phyloP scores from a whole-genome alignment of 2,329 filamentous ascomycete genomes.

The Dactylonectria macrodidyma region DNA sequence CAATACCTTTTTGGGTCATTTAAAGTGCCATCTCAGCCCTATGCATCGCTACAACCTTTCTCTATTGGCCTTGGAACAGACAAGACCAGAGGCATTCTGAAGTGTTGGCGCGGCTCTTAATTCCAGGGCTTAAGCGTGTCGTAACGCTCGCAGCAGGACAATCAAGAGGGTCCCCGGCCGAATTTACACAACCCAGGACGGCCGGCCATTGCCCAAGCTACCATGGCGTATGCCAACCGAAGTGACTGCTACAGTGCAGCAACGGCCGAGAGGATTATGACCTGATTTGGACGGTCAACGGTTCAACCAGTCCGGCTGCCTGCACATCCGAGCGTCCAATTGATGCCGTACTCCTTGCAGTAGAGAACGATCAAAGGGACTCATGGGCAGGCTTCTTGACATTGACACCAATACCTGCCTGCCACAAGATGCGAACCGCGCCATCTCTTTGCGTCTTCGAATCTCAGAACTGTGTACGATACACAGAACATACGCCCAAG shows the following conservation, averaged over 20 bases:
- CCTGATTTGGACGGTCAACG: conserved; percentile 55
- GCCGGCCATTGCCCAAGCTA: conserved; percentile 53
- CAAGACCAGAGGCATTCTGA: conserved; percentile 33
- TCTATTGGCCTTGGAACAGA: conserved; percentile 40
- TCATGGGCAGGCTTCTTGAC: conserved; percentile 50
- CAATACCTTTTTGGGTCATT: conserved; percentile 64
- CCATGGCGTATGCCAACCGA: conserved; percentile 62
- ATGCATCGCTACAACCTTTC: conserved; percentile 58
- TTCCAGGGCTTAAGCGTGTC: conserved; percentile 46
- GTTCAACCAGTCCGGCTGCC: conserved; percentile 55
- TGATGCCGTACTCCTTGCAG: conserved; percentile 40
- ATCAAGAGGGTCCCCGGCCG: conserved; percentile 50
- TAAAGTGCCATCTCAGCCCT: conserved; percentile 63
- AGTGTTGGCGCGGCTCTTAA: too few relatives aligned
- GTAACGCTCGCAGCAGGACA: conserved; percentile 40
- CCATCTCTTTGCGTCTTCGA: conserved; percentile 48
- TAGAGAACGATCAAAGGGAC: conserved; percentile 39
- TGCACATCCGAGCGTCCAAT: conserved; percentile 42
- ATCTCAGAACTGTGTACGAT: conserved; percentile 54
- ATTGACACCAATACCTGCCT: conserved; percentile 44
- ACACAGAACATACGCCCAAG: conserved; percentile 53
- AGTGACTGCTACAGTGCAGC: conserved; percentile 61
- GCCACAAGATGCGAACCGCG: conserved; percentile 50
- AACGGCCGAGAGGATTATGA: conserved; percentile 56
- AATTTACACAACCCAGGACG: conserved; percentile 57